Base-by-base conservation (phyloP, 164 flowering plant genomes). In the Aristolochia fimbriata region DNA sequence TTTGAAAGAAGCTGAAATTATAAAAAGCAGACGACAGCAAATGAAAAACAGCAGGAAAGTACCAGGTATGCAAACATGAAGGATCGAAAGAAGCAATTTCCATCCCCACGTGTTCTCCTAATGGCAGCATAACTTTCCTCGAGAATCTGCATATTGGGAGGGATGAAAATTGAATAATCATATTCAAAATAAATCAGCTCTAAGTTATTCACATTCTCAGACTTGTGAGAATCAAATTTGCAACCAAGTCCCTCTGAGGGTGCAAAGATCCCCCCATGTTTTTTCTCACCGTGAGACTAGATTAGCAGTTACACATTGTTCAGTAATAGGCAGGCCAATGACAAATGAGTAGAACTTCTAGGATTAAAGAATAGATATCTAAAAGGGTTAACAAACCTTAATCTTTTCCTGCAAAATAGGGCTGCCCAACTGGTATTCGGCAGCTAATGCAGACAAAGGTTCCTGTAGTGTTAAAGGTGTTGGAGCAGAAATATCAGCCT, bases 21-120 rank as follows among this genome's bases (percentile, higher is more conserved):
- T 45, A 55, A 58, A 65, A 20, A 48, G 54, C 15, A 59, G n/a
- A 62, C 60, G 24, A 54, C 21, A 8, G 50, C 23, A 31, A 68
- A n/a, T 41, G 80, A 84, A 21, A 57, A 15, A 30, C 41, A 23
- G 55, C 33, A 47, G 59, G 59, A 57, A 15, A 78, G 67, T 82
- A 93, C 98, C 72, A 93, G 88, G 67, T 88, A 90, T 20, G 97
- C 78, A 73, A 90, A 93, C 99, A 93, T 90, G 67, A 93, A 90
- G 77, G 92, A 72, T 31, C 97, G 83, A 64, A 86, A 93, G 74
- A 93, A 93, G 76, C 99, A 93, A 63, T 93, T 93, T 51, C 99
- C 99, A 77, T 93, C 99, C 60, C 99, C 99, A 16, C 97, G 73
- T 19, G 99, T 81, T 64, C 99, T 81, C 68, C 97, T 84, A n/a